Evolutionary conservation across 2,329 filamentous ascomycete genomes (phyloP).

Genomic region (Penicillium sp.): DNA sequence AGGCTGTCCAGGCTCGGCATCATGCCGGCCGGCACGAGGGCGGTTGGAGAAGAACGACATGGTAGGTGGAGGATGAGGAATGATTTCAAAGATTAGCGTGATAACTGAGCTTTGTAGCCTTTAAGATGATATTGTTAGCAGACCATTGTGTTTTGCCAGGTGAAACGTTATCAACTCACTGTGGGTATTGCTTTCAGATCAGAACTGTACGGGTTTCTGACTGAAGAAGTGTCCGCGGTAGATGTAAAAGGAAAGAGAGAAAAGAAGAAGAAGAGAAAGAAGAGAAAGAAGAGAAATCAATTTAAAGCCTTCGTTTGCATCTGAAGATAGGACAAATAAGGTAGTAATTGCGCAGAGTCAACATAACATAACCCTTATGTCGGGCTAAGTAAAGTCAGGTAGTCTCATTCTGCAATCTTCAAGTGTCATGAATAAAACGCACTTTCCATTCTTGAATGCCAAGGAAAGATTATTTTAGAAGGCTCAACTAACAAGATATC

Average conservation of each 20-base stretch:
- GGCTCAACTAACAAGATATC: too few relatives aligned
- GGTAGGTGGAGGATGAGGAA: not conserved
- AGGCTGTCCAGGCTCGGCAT: too few relatives aligned
- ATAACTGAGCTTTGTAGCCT: not conserved
- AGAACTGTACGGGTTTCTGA: not conserved
- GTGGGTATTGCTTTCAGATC: not conserved
- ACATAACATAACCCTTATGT: not conserved
- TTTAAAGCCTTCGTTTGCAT: not conserved
- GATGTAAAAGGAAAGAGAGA: not conserved
- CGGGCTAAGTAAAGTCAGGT: not conserved
- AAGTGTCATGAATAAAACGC: not conserved
- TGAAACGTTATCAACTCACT: not conserved
- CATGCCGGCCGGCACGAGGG: not conserved
- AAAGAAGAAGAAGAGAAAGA: not conserved
- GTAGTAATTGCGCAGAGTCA: not conserved
- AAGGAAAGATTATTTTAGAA: rapidly evolving
- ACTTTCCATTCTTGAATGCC: not conserved
- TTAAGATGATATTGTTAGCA: not conserved
- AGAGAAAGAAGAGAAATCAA: not conserved
- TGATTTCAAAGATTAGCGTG: too few relatives aligned
- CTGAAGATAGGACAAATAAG: not conserved
- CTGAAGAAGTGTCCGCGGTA: not conserved
- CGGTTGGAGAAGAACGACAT: not conserved
- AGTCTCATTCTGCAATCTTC: not conserved
- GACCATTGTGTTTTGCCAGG: too few relatives aligned